A percentile compares a stretch with the other conserved stretches of the same genome.
Evolutionary conservation across 78 protist species (phyloP).

Genomic region (Emiliania huxleyi): DNA sequence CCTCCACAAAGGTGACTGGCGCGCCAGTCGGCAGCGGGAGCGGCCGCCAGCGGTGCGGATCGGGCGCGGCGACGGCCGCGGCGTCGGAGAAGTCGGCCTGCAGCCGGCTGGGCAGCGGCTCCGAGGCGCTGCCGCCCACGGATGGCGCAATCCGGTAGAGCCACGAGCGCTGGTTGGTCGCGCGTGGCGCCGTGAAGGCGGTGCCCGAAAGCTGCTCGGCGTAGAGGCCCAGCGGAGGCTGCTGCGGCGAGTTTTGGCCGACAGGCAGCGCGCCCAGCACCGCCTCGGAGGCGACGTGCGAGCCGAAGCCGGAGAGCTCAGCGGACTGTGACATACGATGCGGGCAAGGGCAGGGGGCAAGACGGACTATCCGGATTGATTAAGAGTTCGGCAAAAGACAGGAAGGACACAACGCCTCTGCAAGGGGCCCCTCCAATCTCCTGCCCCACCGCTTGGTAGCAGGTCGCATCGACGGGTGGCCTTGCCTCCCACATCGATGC

Average conservation of each 20-base stretch:
- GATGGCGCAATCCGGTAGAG: conserved; percentile 83
- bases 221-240: conserved; percentile 77
- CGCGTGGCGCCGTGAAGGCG: conserved; percentile 87
- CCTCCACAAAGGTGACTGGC: conserved; percentile 67
- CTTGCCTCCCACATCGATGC: no score
- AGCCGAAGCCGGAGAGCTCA: conserved; percentile 82
- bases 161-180: conserved; percentile 73
- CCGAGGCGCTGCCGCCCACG: not conserved
- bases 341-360: no score
- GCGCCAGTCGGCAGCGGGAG: conserved; percentile 52
- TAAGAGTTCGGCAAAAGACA: no score
- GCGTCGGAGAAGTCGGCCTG: not conserved
- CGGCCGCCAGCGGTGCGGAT: conserved; percentile 87
- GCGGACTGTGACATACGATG: no score
- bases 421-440: no score
- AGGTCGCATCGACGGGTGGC: no score
- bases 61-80: conserved; percentile 46
- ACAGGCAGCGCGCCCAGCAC: conserved; percentile 81
- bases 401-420: no score
- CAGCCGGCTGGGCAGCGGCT: conserved; percentile 59
- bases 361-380: no score
- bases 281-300: conserved; percentile 71
- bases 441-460: no score
- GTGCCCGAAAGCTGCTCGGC: conserved; percentile 93
- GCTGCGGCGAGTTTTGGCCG: conserved; percentile 88